Percentiles rank a stretch among this genome's conserved stretches.
These are phyloP conservation scores for Chytriomyces confervae DNA, from an alignment of 192 early-diverging fungal species.

Conservation along the genomic window DNA sequence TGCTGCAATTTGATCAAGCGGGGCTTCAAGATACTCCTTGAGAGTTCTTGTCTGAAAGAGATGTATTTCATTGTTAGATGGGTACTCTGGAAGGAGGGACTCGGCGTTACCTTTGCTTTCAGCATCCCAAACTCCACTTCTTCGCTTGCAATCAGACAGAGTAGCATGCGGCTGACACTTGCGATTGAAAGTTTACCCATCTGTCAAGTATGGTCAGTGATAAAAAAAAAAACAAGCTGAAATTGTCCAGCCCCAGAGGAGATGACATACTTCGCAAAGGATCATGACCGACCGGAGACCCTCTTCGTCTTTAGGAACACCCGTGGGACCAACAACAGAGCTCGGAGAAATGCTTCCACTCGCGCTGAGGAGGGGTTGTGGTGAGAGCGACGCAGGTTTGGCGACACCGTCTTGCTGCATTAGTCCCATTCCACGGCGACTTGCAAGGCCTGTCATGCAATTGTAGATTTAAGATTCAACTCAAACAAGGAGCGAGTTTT, in stretches of 20 bases:
- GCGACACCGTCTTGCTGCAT: neutral
- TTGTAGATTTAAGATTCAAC: neutral
- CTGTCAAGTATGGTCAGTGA: neutral
- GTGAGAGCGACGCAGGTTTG: neutral
- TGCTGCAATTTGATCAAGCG: slow-evolving; percentile 18
- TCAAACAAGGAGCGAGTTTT: too few species aligned
- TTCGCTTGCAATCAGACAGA: slow-evolving; percentile 52
- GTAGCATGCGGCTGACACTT: slow-evolving; percentile 43
- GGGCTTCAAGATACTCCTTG: slow-evolving; percentile 34
- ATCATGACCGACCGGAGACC: slow-evolving; percentile 43
- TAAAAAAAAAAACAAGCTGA: neutral
- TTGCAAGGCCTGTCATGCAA: neutral
- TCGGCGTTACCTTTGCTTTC: slow-evolving; percentile 47
- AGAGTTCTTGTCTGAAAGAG: slow-evolving; percentile 31
- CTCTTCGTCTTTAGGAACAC: slow-evolving; percentile 36
- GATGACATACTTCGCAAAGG: slow-evolving; percentile 40
- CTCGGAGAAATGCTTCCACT: neutral
- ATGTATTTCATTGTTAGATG: neutral
- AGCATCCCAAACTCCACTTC: slow-evolving; percentile 53
- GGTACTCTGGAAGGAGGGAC: neutral
- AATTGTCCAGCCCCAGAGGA: neutral
- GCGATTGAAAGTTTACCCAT: slow-evolving; percentile 49
- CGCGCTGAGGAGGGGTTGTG: neutral
- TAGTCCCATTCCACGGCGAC: neutral
- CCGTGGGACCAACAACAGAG: slow-evolving; percentile 29